Conservation (phyloP, 345 rosid genomes). For the Euphorbia lathyris region DNA sequence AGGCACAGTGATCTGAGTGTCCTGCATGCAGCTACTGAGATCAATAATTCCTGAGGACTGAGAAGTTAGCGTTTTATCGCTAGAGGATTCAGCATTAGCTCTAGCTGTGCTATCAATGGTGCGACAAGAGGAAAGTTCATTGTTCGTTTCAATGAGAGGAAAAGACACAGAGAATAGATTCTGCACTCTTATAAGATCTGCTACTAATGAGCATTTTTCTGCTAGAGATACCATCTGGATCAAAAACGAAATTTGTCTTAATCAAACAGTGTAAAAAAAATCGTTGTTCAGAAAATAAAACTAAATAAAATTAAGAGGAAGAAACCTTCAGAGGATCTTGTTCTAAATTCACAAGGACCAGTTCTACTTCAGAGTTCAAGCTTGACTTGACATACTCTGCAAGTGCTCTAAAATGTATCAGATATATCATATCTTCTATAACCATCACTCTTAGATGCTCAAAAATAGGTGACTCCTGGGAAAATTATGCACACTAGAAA, state of each 20-base stretch:
- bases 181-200: conserved; percentile 54
- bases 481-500: not conserved
- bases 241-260: conserved; percentile 8
- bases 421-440: conserved; percentile 85
- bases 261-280: conserved; percentile 11
- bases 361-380: conserved; percentile 47
- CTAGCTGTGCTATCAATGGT: conserved; percentile 14
- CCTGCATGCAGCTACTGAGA: conserved; percentile 70
- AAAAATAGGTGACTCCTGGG: conserved; percentile 50
- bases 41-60: conserved; percentile 51
- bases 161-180: conserved; percentile 50
- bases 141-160: conserved; percentile 33
- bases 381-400: conserved; percentile 54
- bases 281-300: not conserved
- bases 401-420: conserved; percentile 56
- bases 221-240: conserved; percentile 57
- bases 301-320: not conserved
- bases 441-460: conserved; percentile 68
- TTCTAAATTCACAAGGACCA: conserved; percentile 66
- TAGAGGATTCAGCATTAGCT: conserved; percentile 18
- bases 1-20: conserved; percentile 73
- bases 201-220: conserved; percentile 38
- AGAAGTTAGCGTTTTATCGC: conserved; percentile 33
- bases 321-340: conserved; percentile 89
- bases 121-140: conserved; percentile 24